Evolutionary conservation across 2,329 filamentous ascomycete genomes (phyloP).

Genomic region (Zasmidium citrigriseum): DNA sequence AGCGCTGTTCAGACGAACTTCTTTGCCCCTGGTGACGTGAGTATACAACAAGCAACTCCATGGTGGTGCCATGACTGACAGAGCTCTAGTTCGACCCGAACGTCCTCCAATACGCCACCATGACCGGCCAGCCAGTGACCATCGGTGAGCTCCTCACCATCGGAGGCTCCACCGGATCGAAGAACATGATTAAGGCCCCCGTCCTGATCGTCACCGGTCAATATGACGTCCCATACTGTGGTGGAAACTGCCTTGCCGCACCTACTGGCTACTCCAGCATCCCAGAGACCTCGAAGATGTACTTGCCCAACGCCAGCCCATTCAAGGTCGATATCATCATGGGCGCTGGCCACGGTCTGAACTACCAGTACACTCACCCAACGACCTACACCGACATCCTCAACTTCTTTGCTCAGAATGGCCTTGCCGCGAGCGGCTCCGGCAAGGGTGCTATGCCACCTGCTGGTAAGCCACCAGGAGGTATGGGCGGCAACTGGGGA

Average conservation of each 20-base stretch:
- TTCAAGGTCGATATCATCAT: constrained; percentile 59
- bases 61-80: no score
- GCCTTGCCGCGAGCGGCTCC: neutral
- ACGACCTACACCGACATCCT: constrained; percentile 32
- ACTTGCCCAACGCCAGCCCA: constrained; percentile 46
- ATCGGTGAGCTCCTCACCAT: constrained; percentile 62
- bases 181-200: constrained; percentile 52
- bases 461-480: neutral
- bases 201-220: constrained; percentile 63
- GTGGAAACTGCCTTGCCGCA: constrained; percentile 56
- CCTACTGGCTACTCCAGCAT: constrained; percentile 46
- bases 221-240: constrained; percentile 56
- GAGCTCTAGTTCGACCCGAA: constrained; percentile 51
- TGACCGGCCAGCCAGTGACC: constrained; percentile 58
- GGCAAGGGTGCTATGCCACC: neutral
- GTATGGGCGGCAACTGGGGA: neutral
- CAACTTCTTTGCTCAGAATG: constrained; percentile 32
- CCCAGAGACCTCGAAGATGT: constrained; percentile 43
- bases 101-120: constrained; percentile 50
- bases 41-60: no score
- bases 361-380: constrained; percentile 35
- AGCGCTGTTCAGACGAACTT: constrained; percentile 55
- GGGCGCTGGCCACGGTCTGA: constrained; percentile 42
- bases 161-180: constrained; percentile 37
- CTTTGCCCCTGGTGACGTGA: constrained; percentile 45